Base-by-base conservation (phyloP, 768 basidiomycete species). In the Lenzites betulinus region DNA sequence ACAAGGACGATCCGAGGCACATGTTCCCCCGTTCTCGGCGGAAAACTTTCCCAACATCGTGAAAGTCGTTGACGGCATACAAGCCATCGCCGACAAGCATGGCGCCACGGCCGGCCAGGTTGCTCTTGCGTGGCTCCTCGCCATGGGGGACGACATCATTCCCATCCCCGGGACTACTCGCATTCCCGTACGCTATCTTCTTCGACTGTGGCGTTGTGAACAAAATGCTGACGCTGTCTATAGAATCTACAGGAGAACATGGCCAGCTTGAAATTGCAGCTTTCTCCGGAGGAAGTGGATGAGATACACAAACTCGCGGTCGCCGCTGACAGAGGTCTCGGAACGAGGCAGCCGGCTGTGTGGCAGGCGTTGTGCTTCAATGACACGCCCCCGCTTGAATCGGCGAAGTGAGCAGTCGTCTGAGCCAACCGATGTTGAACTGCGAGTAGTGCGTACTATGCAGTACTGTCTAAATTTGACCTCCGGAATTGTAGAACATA, bases 31-130 rank as follows among this genome's bases (percentile, higher is more conserved):
- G 11, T 72, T 54, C 63, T 71, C 68, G 18, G 61, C 65, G 20
- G 78, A 79, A 59, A 81, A 80, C 65, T 81, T 82, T 66, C 76
- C 77, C 0, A 78, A 74, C 59, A 76, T 81, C 54, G 67, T 81
- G 47, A 74, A 72, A 35, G 74, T 69, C 39, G 61, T 63, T 5
- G 76, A 78, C 7, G 67, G 68, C 25, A 58, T 80, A 2, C 60
- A 70, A 41, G 51, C 51, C n/a, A 58, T 79, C 28, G 79, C 77
- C 7, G 66, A 65, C 48, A 69, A 68, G 58, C 68, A 78, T 63
- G 50, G 47, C 42, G 70, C 71, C 2, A 74, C 75, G 0, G 54
- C 70, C 0, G 70, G 69, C 8, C 75, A 78, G 56, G 51, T 75
- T 6, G 63, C 73, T 39, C 62, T 75, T n/a, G 67, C 65, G 1